These are phyloP conservation scores for Nakazawaea ishiwadae DNA, from an alignment of 805 yeast genomes.

Conservation along the genomic window DNA sequence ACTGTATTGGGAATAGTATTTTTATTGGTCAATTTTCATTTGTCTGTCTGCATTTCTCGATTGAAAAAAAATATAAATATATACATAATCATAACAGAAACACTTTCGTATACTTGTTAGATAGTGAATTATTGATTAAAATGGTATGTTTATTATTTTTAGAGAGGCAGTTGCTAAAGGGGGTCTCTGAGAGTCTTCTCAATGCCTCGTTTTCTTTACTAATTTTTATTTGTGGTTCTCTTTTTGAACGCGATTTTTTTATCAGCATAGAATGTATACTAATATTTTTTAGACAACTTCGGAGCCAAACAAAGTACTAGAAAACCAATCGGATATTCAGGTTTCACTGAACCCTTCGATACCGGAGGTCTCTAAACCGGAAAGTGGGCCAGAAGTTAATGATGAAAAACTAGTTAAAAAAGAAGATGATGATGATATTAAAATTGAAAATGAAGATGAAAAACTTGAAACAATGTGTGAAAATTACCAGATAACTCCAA, in stretches of 20 bases:
- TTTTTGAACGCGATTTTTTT: not conserved
- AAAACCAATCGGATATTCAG: not conserved
- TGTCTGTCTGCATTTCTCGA: not conserved
- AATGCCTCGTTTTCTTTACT: no score
- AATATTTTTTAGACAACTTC: conserved; percentile 5
- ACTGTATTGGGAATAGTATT: no score
- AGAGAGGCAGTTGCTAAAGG: no score
- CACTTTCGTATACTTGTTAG: not conserved
- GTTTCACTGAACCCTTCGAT: no score
- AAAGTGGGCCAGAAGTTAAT: no score
- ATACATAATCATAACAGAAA: not conserved
- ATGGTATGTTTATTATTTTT: no score
- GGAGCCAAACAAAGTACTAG: conserved; percentile 3
- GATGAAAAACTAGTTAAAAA: no score
- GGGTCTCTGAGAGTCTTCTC: no score
- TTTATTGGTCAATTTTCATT: conserved; percentile 1
- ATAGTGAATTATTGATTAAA: no score
- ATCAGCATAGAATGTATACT: not conserved
- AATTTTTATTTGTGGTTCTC: no score
- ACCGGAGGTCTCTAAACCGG: no score
- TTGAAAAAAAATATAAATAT: not conserved
- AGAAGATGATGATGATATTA: not conserved
- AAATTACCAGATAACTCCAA: conserved; percentile 15
- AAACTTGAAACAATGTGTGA: conserved; percentile 18
- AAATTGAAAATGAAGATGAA: not conserved